A percentile compares a stretch with the other conserved stretches of the same genome.
Conservation (phyloP, 441 rosid species). For the Mallotus repandus region DNA sequence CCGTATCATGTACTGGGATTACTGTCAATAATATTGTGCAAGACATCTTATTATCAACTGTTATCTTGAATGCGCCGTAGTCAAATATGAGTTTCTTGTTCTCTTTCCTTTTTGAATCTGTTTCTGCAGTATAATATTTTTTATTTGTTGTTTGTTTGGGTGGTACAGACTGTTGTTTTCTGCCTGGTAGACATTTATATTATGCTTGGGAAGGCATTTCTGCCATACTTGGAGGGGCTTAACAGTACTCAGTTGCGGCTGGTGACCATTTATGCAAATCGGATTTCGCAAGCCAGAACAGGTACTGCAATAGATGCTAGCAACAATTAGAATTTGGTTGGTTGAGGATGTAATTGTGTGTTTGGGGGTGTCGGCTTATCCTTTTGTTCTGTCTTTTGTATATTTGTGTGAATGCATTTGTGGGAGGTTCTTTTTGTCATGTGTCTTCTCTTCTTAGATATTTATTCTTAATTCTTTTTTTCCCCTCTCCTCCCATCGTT, state of each 20-base stretch:
- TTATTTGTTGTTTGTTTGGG: constrained; percentile 10
- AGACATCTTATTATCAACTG: neutral
- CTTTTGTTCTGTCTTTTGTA: constrained; percentile 44
- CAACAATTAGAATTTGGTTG: constrained; percentile 34
- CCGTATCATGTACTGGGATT: neutral
- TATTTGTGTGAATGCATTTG: constrained; percentile 49
- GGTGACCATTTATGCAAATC: constrained; percentile 95
- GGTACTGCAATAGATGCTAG: constrained; percentile 59
- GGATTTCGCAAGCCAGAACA: constrained; percentile 95
- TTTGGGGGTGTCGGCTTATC: constrained; percentile 28
- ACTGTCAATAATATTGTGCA: neutral
- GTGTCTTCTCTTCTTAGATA: constrained; percentile 9
- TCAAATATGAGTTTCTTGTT: neutral
- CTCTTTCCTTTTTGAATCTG: neutral
- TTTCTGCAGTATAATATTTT: neutral
- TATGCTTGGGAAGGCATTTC: constrained; percentile 95
- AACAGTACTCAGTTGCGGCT: constrained; percentile 86
- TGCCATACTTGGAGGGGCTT: constrained; percentile 90
- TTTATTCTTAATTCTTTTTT: constrained; percentile 7
- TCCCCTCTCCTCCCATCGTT: neutral
- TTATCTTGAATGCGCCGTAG: neutral
- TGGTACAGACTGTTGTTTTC: constrained; percentile 88
- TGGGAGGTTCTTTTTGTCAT: constrained; percentile 6
- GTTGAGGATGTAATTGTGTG: constrained; percentile 12
- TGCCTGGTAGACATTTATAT: constrained; percentile 97